These are phyloP conservation scores for Mycena galopus DNA, from an alignment of 768 basidiomycete genomes.

Conservation along the genomic window DNA sequence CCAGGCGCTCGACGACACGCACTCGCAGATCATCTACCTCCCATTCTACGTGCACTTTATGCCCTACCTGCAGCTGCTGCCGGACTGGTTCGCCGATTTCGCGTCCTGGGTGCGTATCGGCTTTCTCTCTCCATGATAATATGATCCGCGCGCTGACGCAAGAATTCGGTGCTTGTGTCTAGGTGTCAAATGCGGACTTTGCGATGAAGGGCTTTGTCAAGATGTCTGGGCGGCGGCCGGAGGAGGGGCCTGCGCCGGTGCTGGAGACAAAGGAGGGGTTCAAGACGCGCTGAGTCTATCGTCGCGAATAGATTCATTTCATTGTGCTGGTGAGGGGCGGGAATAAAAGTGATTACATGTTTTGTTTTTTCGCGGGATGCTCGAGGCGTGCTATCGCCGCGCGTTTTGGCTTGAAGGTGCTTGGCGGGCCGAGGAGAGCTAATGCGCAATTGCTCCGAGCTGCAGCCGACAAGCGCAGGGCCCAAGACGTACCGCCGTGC, in stretches of 20 bases:
- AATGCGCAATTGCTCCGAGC: neutral
- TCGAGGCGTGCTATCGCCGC: slow-evolving; percentile 22
- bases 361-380: slow-evolving; percentile 7
- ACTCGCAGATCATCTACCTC: slow-evolving; percentile 76
- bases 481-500: neutral
- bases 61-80: slow-evolving; percentile 68
- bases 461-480: slow-evolving; percentile 13
- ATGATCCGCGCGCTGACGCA: slow-evolving; percentile 20
- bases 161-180: neutral
- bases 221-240: slow-evolving; percentile 67
- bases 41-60: slow-evolving; percentile 80
- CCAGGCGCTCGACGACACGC: slow-evolving; percentile 82
- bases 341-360: neutral
- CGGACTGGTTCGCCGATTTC: slow-evolving; percentile 82
- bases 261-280: neutral
- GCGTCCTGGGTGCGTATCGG: slow-evolving; percentile 73
- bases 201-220: slow-evolving; percentile 80
- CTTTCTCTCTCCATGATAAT: slow-evolving; percentile 5
- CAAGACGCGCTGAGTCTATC: slow-evolving; percentile 9
- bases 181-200: slow-evolving; percentile 80
- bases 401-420: slow-evolving; percentile 34
- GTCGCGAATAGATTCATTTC: neutral
- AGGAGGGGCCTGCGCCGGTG: slow-evolving; percentile 57
- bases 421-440: slow-evolving; percentile 46
- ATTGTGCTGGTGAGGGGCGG: neutral